Percentiles rank a stretch among this genome's conserved stretches.
phyloP scores from a whole-genome alignment of 164 flowering plant genomes.

The Pachysandra terminalis region DNA sequence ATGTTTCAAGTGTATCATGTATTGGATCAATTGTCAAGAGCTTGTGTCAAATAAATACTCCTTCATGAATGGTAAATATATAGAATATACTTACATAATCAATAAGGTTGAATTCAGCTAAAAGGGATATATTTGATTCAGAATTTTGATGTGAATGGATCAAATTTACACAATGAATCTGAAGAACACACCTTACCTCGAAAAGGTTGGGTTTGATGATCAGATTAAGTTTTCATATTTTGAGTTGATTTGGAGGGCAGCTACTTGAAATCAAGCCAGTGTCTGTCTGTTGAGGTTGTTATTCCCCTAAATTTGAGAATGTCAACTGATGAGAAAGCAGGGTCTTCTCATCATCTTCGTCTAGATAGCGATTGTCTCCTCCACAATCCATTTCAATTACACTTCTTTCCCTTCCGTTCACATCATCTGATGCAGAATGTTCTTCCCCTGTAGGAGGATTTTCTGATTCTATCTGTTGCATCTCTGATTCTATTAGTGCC shows the following conservation, averaged over 20 bases:
- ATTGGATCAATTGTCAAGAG: too few relatives aligned
- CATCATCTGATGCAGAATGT: slow-evolving; percentile 22
- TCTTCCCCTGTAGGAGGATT: slow-evolving; percentile 20
- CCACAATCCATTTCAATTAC: slow-evolving; percentile 47
- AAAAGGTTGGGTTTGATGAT: too few relatives aligned
- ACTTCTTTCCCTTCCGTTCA: slow-evolving; percentile 23
- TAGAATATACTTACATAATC: too few relatives aligned
- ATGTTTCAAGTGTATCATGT: background rate
- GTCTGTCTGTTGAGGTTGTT: background rate
- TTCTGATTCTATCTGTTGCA: slow-evolving; percentile 47
- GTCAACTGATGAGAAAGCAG: slow-evolving; percentile 44
- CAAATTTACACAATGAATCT: too few relatives aligned
- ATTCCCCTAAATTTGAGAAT: slow-evolving; percentile 31
- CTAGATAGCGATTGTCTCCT: slow-evolving; percentile 33
- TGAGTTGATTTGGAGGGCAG: background rate
- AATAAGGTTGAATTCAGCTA: too few relatives aligned
- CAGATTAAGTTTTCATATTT: too few relatives aligned
- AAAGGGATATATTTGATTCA: too few relatives aligned
- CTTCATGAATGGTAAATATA: too few relatives aligned
- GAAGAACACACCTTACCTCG: too few relatives aligned
- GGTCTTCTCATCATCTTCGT: slow-evolving; percentile 43
- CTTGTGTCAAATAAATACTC: too few relatives aligned
- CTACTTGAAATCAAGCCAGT: background rate
- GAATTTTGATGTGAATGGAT: too few relatives aligned
- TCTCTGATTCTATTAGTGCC: slow-evolving; percentile 67